phyloP scores from a whole-genome alignment of 306 rosid genomes.

The Dalbergia cultrata region DNA sequence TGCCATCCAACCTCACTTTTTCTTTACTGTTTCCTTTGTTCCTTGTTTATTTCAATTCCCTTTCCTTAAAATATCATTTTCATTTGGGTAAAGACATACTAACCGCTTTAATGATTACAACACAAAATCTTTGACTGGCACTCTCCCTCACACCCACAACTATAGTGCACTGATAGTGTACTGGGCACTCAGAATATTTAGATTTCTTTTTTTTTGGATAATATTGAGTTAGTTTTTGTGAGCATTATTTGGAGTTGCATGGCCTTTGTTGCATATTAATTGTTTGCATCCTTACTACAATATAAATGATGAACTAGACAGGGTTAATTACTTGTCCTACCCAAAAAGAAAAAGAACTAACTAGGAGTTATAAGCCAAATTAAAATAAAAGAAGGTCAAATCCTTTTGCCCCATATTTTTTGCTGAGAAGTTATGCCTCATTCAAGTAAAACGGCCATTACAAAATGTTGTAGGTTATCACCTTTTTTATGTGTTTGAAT shows the following conservation, averaged over 20 bases:
- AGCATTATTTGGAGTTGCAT: background rate
- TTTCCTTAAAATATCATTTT: constrained; percentile 95
- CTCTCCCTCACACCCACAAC: constrained; percentile 36
- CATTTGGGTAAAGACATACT: constrained; percentile 72
- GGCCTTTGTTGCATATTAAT: background rate
- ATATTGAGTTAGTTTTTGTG: background rate
- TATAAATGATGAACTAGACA: too few relatives aligned
- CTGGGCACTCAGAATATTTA: background rate
- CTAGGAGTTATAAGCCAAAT: constrained; percentile 31
- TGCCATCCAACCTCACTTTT: constrained; percentile 69
- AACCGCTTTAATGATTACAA: constrained; percentile 78
- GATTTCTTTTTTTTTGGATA: background rate
- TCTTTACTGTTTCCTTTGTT: constrained; percentile 69
- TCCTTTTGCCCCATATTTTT: constrained; percentile 42
- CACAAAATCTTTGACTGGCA: constrained; percentile 86
- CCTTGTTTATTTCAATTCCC: constrained; percentile 60
- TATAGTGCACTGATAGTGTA: background rate
- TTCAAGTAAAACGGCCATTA: constrained; percentile 55
- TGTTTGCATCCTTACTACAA: background rate
- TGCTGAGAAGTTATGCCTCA: constrained; percentile 35
- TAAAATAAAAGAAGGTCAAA: constrained; percentile 52
- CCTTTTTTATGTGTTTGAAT: constrained; percentile 47
- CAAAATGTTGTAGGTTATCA: background rate
- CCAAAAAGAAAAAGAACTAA: background rate
- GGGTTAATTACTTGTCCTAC: background rate